Conservation (phyloP, 176 grass and related monocot genomes). For the bread wheat (Triticum aestivum) region DNA sequence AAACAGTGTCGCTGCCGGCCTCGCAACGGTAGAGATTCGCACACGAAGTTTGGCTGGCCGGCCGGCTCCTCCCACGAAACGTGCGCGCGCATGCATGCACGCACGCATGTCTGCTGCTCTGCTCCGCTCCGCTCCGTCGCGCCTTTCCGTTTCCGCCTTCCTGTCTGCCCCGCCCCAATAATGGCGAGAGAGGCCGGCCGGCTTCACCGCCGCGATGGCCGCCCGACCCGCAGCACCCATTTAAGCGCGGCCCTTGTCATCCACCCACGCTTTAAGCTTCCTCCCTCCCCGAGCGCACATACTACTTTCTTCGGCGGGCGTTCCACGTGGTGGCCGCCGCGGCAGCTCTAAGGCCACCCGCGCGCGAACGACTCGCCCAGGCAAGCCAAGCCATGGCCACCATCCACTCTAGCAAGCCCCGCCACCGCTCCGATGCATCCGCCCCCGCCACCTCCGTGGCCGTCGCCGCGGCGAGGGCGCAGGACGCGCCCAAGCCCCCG, state of each 20-base stretch:
- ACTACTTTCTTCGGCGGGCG: not conserved
- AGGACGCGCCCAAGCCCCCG: not conserved
- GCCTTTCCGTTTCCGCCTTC: not conserved
- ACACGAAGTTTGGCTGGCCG: not conserved
- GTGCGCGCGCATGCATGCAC: not conserved
- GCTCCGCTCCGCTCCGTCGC: not conserved
- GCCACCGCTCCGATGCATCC: conserved; percentile 29
- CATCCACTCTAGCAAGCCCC: conserved; percentile 18
- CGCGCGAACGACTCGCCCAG: not conserved
- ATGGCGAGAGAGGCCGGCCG: conserved; percentile 24
- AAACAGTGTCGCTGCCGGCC: not conserved
- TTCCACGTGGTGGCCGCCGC: conserved; percentile 21
- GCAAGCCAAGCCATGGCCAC: conserved; percentile 33
- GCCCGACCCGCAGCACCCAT: not conserved
- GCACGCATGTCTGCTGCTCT: not conserved
- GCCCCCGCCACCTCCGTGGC: conserved; percentile 36
- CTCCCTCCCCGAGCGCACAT: not conserved
- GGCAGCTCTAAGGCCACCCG: conserved; percentile 2
- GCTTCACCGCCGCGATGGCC: conserved; percentile 35
- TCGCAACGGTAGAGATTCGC: not conserved
- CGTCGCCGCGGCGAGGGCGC: conserved; percentile 31
- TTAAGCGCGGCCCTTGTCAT: conserved; percentile 14
- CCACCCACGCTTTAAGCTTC: conserved; percentile 6
- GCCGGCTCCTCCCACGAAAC: not conserved
- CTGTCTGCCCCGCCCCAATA: conserved; percentile 8